Evolutionary conservation across 2,329 filamentous ascomycete species (phyloP), one percentile per base, ranked within the genome.

Genomic region (Botrytis elliptica): DNA sequence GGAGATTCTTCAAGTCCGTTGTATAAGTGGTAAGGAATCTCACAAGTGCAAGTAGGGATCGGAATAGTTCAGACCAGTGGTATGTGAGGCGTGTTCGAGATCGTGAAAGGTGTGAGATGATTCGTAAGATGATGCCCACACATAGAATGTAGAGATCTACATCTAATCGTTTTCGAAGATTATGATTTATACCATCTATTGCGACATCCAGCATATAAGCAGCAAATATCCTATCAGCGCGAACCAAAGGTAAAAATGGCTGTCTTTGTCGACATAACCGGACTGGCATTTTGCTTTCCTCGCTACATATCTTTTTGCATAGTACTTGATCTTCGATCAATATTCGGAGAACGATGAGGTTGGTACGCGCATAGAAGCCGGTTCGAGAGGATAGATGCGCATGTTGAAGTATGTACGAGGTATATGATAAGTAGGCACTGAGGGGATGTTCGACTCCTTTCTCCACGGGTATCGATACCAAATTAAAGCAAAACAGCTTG

Each of bases 41-140:
- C 76, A 97, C 90, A 36, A 99, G 90, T 8, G 93, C 92, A 18
- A 98, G 88, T 5, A 99, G 86, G 2, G 93, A 93, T 69, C 95
- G 91, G 90, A 97, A 99, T 42, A 99, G 88, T 79, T 98, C 95
- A 1, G 94, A 91, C 96, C 96, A 99, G 83, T 99, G 96, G 81
- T 98, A 98, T 25, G 86, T 83, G 29, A 98, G 86, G 49, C 96
- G 92, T 46, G 91, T 94, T 79, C 94, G 91, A 67, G 92, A 93
- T 76, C 92, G 91, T 63, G 93, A 93, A 57, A 98, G 88, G 81
- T 95, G 93, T 10, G 94, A 94, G 55, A 98, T 88, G 70, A 97
- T 86, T 62, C 95, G 91, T 72, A 97, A 86, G 77, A 97, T 87
- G 75, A 97, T 92, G 25, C 93, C 93, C 22, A 98, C 86, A 77